A percentile compares a stretch with the other conserved stretches of the same genome.
These are phyloP conservation scores for Proliferodiscus dingleyae DNA, from an alignment of 2,329 filamentous ascomycete species.

Conservation along the genomic window DNA sequence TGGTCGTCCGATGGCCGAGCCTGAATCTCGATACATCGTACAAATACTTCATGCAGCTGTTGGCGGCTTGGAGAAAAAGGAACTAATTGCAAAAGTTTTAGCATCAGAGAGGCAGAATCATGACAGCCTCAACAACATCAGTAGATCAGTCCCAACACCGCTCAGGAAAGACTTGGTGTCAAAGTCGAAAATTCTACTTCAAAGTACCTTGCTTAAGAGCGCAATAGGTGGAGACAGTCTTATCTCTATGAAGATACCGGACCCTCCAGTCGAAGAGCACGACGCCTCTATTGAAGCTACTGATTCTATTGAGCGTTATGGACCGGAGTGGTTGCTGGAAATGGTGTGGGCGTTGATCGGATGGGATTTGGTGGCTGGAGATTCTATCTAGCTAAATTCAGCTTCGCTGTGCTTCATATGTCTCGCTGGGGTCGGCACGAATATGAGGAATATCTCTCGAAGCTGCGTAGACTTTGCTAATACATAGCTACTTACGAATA, in stretches of 20 bases:
- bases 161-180: conserved; percentile 10
- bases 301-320: conserved; percentile 1
- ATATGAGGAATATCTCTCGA: background rate
- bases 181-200: conserved; percentile 18
- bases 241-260: conserved; percentile 17
- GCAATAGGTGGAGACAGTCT: conserved; percentile 16
- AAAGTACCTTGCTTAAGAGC: conserved; percentile 23
- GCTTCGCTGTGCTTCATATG: background rate
- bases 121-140: background rate
- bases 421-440: background rate
- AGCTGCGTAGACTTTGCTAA: background rate
- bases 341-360: conserved; percentile 13
- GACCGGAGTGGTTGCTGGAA: conserved; percentile 15
- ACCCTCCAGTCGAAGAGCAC: conserved; percentile 8
- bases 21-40: conserved; percentile 22
- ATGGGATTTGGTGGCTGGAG: conserved; percentile 14
- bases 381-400: background rate
- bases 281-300: background rate
- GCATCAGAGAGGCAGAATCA: conserved; percentile 5
- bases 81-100: conserved; percentile 18
- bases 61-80: conserved; percentile 16
- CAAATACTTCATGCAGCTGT: conserved; percentile 23
- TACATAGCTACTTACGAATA: background rate
- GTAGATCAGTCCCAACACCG: background rate
- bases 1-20: background rate